Evolutionary conservation across 2,329 filamentous ascomycete species (phyloP).

Genomic region (Cladosporium sp.): DNA sequence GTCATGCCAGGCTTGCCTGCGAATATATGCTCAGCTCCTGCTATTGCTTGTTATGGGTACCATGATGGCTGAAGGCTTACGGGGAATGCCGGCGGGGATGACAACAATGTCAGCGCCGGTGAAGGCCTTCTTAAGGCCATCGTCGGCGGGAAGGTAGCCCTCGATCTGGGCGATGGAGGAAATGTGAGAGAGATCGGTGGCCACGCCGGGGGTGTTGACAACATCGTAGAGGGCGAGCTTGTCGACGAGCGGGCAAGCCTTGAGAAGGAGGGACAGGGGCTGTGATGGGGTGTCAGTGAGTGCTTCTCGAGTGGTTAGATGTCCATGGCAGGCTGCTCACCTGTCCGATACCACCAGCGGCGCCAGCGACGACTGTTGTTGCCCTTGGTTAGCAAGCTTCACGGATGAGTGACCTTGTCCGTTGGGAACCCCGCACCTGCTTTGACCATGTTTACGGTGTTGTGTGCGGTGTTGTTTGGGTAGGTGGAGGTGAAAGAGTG

Average conservation of each 20-base stretch:
- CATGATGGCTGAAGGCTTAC: slow-evolving; percentile 44
- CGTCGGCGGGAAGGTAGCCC: slow-evolving; percentile 80
- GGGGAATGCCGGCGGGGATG: slow-evolving; percentile 96
- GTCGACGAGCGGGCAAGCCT: slow-evolving; percentile 80
- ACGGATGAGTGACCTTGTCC: not conserved
- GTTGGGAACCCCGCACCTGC: slow-evolving; percentile 20
- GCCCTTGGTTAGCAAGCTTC: not conserved
- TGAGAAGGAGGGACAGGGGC: slow-evolving; percentile 95
- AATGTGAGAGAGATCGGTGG: slow-evolving; percentile 95
- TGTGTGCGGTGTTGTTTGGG: slow-evolving; percentile 5
- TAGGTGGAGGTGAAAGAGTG: not conserved
- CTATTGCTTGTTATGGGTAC: not conserved
- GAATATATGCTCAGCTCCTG: slow-evolving; percentile 16
- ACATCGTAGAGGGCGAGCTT: slow-evolving; percentile 99
- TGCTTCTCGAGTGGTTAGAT: not conserved
- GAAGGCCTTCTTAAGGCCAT: slow-evolving; percentile 80
- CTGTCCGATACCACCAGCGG: slow-evolving; percentile 92
- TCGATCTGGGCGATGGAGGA: slow-evolving; percentile 82
- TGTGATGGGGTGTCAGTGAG: slow-evolving; percentile 35
- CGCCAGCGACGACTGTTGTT: slow-evolving; percentile 73
- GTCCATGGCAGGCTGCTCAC: slow-evolving; percentile 34
- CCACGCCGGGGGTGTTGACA: slow-evolving; percentile 95
- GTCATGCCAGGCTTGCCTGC: slow-evolving; percentile 98
- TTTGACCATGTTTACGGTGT: slow-evolving; percentile 27
- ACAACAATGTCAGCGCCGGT: slow-evolving; percentile 93